Percentiles rank a stretch among this genome's conserved stretches.
These are phyloP conservation scores for Alternaria consortialis DNA, from an alignment of 2,329 filamentous ascomycete genomes.

Conservation along the genomic window DNA sequence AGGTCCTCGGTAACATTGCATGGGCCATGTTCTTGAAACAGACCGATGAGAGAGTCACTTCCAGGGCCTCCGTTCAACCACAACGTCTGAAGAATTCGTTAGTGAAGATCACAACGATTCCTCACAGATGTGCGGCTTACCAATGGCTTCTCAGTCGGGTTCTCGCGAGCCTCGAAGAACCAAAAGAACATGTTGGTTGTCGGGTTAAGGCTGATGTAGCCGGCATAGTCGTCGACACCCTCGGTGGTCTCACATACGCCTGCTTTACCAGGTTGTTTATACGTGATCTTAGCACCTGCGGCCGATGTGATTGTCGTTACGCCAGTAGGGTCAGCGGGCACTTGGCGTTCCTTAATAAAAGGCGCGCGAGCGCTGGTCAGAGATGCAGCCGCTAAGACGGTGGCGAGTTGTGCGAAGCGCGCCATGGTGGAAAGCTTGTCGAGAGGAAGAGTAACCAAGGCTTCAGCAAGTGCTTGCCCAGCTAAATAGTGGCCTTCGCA, in stretches of 20 bases:
- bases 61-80: slow-evolving; percentile 66
- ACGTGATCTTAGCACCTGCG: slow-evolving; percentile 46
- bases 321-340: slow-evolving; percentile 43
- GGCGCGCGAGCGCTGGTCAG: slow-evolving; percentile 33
- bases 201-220: slow-evolving; percentile 49
- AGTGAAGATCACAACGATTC: neutral
- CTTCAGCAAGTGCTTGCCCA: slow-evolving; percentile 9
- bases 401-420: slow-evolving; percentile 31
- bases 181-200: slow-evolving; percentile 55
- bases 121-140: neutral
- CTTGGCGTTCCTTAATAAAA: slow-evolving; percentile 38
- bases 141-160: slow-evolving; percentile 48
- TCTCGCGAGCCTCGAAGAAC: slow-evolving; percentile 60
- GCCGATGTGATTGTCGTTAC: slow-evolving; percentile 46
- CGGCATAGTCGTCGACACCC: slow-evolving; percentile 51
- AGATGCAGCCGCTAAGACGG: slow-evolving; percentile 31
- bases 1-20: slow-evolving; percentile 48
- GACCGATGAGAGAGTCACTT: slow-evolving; percentile 60
- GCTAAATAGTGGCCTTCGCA: neutral
- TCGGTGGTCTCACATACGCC: slow-evolving; percentile 55
- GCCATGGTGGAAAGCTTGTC: slow-evolving; percentile 33
- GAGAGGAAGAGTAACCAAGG: slow-evolving; percentile 12
- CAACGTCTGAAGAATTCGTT: slow-evolving; percentile 41
- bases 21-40: slow-evolving; percentile 58
- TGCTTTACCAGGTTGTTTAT: slow-evolving; percentile 50